Evolutionary conservation across 2,329 filamentous ascomycete species (phyloP).

Genomic region (Pseudophaeomoniella oleicola): DNA sequence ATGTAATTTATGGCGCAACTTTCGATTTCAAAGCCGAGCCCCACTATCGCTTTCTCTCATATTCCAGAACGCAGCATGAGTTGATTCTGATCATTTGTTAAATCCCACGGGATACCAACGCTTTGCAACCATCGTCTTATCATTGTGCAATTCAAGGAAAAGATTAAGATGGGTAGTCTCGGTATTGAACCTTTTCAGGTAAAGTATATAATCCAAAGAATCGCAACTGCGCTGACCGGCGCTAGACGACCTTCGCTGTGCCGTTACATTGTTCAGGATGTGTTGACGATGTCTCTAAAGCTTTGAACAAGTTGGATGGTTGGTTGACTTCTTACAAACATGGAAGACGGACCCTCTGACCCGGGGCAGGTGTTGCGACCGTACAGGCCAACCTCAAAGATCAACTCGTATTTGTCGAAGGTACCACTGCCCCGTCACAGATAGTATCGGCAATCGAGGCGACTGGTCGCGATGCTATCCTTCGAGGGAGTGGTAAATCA

Average conservation of each 20-base stretch:
- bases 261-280: constrained; percentile 84
- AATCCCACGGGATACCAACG: neutral
- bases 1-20: neutral
- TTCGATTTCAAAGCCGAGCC: constrained; percentile 18
- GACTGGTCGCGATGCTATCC: constrained; percentile 84
- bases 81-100: neutral
- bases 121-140: too few species aligned
- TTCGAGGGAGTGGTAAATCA: constrained; percentile 73
- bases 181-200: constrained; percentile 32
- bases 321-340: constrained; percentile 10
- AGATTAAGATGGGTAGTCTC: constrained; percentile 11
- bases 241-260: constrained; percentile 86
- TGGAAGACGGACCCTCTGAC: constrained; percentile 3
- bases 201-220: constrained; percentile 4
- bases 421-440: constrained; percentile 75
- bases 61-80: neutral
- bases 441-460: constrained; percentile 80
- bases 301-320: constrained; percentile 60
- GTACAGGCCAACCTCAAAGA: constrained; percentile 70
- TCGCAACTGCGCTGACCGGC: neutral
- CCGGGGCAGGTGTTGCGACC: constrained; percentile 54
- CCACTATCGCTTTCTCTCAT: constrained; percentile 11
- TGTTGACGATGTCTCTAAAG: constrained; percentile 69
- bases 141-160: too few species aligned
- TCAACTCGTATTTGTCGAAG: constrained; percentile 72